Base-by-base conservation (phyloP, 768 basidiomycete genomes). In the Flagelloscypha sp. region DNA sequence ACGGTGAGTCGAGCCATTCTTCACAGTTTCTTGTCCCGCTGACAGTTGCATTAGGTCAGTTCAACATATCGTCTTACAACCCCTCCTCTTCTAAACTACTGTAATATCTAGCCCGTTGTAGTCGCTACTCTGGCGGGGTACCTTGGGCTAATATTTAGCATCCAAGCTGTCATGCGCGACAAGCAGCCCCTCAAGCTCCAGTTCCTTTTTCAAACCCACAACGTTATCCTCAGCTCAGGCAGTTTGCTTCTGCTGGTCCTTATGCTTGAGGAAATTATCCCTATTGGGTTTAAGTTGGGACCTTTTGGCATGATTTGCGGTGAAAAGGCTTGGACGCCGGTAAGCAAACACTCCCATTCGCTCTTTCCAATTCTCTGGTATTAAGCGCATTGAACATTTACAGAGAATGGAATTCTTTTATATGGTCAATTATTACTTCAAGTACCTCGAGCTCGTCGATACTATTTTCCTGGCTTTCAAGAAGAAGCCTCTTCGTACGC, bases 361-460 rank as follows among this genome's bases (percentile, higher is more conserved):
- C 33, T 29, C 34, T 28, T 36, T 17, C 15, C 19, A n/a, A n/a
- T 29, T 40, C 30, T 32, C 25, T 45, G 23, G 31, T 32, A 33
- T 21, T 42, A 36, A 12, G 24, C 31, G 30, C 33, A 21, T 38
- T 30, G 20, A 19, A 35, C 29, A 7, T 27, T 15, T 28, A 10
- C 51, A 95, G 92, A 76, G 74, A 56, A 69, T 97, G 57, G 85
- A 97, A 64, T 83, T 92, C 53, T 97, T 87, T 68, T 98, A 99
- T 68, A 90, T 98, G 71, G 70, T 97, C 69, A 99, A 99, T 68
- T 99, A 98, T 66, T 92, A 82, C 63, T 88, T 95, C 76, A 97
- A 97, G 58, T 98, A 97, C 59, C 65, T 95, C 45, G 95, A 99
- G 63, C 76, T 98, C 40, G 58, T 94, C 44, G 95, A 98, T 67